phyloP scores from a whole-genome alignment of 805 yeast genomes.

The Teunomyces stri region DNA sequence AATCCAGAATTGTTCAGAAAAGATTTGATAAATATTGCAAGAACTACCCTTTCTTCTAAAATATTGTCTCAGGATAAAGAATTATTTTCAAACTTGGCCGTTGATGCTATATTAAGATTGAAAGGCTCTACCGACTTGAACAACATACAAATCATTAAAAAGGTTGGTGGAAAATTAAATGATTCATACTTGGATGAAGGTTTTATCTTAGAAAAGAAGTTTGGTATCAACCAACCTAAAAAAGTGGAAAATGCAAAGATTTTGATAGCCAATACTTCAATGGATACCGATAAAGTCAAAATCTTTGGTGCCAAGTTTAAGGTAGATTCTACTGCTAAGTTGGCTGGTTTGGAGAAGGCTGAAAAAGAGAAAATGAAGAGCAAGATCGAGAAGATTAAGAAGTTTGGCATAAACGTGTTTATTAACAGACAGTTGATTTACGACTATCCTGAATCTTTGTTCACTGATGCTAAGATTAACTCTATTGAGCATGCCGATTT shows the following conservation, averaged over 20 bases:
- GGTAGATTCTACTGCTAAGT: constrained; percentile 90
- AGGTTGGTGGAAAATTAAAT: constrained; percentile 85
- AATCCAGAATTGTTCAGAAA: constrained; percentile 60
- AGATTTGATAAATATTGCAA: constrained; percentile 84
- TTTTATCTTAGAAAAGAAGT: constrained; percentile 83
- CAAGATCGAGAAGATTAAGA: constrained; percentile 85
- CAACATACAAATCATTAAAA: constrained; percentile 90
- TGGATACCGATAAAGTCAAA: constrained; percentile 97
- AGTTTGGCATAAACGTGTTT: constrained; percentile 83
- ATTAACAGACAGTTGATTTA: constrained; percentile 95
- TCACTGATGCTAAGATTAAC: constrained; percentile 82
- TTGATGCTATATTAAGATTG: constrained; percentile 86
- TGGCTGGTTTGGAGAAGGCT: constrained; percentile 91
- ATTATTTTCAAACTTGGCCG: constrained; percentile 84
- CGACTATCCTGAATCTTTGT: constrained; percentile 96
- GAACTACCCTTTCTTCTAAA: constrained; percentile 90
- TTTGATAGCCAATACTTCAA: constrained; percentile 89
- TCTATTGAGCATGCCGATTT: constrained; percentile 98
- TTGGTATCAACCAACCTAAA: constrained; percentile 94
- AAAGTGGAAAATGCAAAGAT: constrained; percentile 78
- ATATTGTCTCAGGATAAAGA: constrained; percentile 93
- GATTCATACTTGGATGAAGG: constrained; percentile 97
- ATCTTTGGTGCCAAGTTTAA: constrained; percentile 97
- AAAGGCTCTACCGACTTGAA: constrained; percentile 86
- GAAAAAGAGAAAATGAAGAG: constrained; percentile 90